These are phyloP conservation scores for Talaromyces sp. DNA, from an alignment of 2,329 filamentous ascomycete species.

Conservation along the genomic window DNA sequence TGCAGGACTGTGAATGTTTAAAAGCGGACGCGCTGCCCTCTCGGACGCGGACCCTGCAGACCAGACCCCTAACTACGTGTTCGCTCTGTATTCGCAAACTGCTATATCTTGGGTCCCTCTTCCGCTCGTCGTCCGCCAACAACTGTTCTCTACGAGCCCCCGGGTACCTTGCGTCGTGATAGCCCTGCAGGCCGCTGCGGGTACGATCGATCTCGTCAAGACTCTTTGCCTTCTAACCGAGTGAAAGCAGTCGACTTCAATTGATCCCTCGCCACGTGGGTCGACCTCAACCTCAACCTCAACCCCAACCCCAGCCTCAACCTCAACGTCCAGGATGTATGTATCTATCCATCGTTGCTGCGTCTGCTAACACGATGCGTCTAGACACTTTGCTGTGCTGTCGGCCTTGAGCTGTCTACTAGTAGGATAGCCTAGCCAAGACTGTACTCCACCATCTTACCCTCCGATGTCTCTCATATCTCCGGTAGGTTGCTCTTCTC, in stretches of 20 bases:
- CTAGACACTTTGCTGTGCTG: neutral
- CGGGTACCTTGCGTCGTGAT: neutral
- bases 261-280: neutral
- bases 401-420: neutral
- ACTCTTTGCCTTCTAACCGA: neutral
- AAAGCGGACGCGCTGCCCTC: conserved; percentile 12
- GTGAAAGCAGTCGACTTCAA: neutral
- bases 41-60: conserved; percentile 11
- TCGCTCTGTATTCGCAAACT: conserved; percentile 13
- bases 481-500: neutral
- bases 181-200: neutral
- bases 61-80: conserved; percentile 12
- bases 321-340: neutral
- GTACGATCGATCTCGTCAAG: neutral
- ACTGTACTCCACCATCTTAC: neutral
- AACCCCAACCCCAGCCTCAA: neutral
- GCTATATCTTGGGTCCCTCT: conserved; percentile 8
- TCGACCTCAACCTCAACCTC: neutral
- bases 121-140: neutral
- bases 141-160: neutral
- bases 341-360: neutral
- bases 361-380: neutral
- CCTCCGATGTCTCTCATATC: neutral
- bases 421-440: neutral
- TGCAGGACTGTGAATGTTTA: conserved; percentile 26